Percentiles rank a stretch among this genome's conserved stretches.
Conservation (phyloP, 139 green algal species). For the Picochlorum sp. region DNA sequence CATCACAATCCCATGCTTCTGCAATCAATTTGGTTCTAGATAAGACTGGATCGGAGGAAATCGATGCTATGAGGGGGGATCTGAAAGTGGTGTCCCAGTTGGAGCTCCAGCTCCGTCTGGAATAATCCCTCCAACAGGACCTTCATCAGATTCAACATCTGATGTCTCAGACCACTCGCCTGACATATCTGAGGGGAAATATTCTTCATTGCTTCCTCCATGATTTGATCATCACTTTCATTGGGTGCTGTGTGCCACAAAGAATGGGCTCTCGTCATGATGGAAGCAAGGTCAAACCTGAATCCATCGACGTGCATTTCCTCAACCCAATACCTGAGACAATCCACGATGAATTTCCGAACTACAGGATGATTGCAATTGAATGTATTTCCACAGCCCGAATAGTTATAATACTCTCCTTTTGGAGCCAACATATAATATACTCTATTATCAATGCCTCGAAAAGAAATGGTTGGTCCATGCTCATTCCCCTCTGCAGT, state of each 20-base stretch:
- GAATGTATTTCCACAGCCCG: slow-evolving; percentile 96
- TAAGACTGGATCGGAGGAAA: slow-evolving; percentile 88
- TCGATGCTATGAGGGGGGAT: slow-evolving; percentile 85
- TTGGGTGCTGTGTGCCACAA: slow-evolving; percentile 50
- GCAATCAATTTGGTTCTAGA: slow-evolving; percentile 87
- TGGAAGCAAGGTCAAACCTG: slow-evolving; percentile 93
- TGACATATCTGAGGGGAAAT: slow-evolving; percentile 12
- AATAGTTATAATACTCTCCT: slow-evolving; percentile 98
- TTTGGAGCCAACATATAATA: slow-evolving; percentile 97
- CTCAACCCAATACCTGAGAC: slow-evolving; percentile 86
- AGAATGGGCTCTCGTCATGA: slow-evolving; percentile 83
- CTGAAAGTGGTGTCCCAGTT: slow-evolving; percentile 80
- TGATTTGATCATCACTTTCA: slow-evolving; percentile 2
- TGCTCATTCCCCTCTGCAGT: slow-evolving; percentile 93
- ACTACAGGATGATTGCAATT: slow-evolving; percentile 97
- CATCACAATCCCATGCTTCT: slow-evolving; percentile 97
- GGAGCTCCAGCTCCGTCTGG: slow-evolving; percentile 60
- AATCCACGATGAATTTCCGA: slow-evolving; percentile 87
- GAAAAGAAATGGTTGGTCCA: slow-evolving; percentile 86
- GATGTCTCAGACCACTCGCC: slow-evolving; percentile 5
- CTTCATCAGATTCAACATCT: slow-evolving; percentile 1
- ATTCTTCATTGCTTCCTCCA: not conserved
- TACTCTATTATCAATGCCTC: slow-evolving; percentile 89
- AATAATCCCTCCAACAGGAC: slow-evolving; percentile 36
- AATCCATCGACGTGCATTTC: slow-evolving; percentile 88